These are phyloP conservation scores for Pestalotiopsis sp. DNA, from an alignment of 2,329 filamentous ascomycete species.

Conservation along the genomic window DNA sequence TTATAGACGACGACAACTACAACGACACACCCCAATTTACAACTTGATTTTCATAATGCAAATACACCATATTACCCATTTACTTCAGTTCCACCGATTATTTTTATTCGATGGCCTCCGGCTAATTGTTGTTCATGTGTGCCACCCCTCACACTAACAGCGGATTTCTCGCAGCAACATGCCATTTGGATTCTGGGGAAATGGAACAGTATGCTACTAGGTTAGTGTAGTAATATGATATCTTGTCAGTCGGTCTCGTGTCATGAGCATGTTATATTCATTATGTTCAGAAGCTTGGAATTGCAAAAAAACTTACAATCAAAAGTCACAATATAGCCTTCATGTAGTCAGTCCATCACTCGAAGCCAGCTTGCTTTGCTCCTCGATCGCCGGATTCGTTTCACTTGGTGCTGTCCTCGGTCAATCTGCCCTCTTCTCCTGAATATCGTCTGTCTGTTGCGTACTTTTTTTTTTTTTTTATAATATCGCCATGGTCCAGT, in stretches of 20 bases:
- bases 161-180: neutral
- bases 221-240: neutral
- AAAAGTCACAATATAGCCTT: neutral
- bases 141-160: neutral
- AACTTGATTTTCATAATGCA: neutral
- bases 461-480: too few relatives aligned
- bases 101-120: too few relatives aligned
- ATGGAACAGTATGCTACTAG: neutral
- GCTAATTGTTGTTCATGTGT: neutral
- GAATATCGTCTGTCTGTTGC: too few relatives aligned
- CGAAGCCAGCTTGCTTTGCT: neutral
- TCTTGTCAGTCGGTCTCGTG: neutral
- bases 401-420: too few relatives aligned
- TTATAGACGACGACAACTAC: neutral
- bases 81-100: neutral
- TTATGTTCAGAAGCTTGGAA: too few relatives aligned
- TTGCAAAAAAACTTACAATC: too few relatives aligned
- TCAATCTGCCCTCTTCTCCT: neutral
- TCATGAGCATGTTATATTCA: neutral
- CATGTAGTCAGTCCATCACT: neutral
- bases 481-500: too few relatives aligned
- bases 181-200: neutral
- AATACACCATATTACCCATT: neutral
- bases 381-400: neutral
- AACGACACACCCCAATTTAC: neutral